Base-by-base conservation (phyloP, 805 yeast species). In the Candida awuae region DNA sequence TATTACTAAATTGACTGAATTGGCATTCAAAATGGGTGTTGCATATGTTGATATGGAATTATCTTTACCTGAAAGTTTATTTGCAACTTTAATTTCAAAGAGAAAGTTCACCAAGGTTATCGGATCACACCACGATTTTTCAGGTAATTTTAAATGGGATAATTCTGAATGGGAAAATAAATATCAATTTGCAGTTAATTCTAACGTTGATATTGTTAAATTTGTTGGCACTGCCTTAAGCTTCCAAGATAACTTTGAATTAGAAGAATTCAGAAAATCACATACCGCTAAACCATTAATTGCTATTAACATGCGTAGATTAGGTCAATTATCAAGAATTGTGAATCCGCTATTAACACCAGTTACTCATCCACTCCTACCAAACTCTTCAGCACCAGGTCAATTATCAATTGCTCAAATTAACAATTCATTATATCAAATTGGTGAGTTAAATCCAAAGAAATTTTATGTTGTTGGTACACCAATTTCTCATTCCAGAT, bases 401-500 rank as follows among this genome's bases (percentile, higher is more conserved):
- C 87, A 80, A 56, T 66, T 86, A 37, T 70, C 85, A 1, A 65
- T 87, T 25, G 61, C 65, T 35, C 74, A 84, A 54, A 75, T 85
- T 47, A 77, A 87, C 59, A 55, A 67, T 40, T 64, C 77, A 4
- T 69, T 68, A 37, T 52, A 71, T 13, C 62, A 69, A 27, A 65
- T 84, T 46, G 95, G 95, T 30, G 77, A 77, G n/a, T 66, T 77
- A 38, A 45, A 61, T 7, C 45, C 71, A 15, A 72, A 76, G 61
- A 66, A 74, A 43, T 84, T 78, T 51, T 83, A 71, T 59, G 77
- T 88, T 43, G 80, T 79, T 45, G 97, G 97, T 6, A 63, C 68
- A 10, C 97, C 97, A 36, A 71, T 88, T 40, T 60, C 73, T 8
- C 96, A 88, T 58, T 87, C 97, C 2, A 76, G 86, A 58, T 87